Evolutionary conservation across 371 early-diverging fungal species (phyloP), one percentile per base, ranked within the genome.

Genomic region (Mortierella sp.): DNA sequence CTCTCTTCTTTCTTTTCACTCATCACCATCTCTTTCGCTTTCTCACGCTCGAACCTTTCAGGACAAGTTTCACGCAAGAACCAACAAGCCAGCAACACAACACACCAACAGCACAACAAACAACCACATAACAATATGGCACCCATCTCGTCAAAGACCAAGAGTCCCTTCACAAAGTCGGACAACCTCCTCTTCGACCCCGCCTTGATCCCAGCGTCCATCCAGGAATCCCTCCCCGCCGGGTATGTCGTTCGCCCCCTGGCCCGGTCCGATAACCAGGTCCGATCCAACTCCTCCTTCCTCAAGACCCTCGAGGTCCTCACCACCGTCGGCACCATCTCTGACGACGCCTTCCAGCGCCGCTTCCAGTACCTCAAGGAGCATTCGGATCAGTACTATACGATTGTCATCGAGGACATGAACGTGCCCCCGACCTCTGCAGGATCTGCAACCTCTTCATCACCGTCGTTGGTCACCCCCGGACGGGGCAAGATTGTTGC

Each of bases 211-310:
- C 95, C 95, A 27, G 90, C 92, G 32, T 90, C 94, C 71, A 94
- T 97, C 14, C 94, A 93, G 80, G 90, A 91, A 2, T 77, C 86
- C 38, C 90, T 99, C 54, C 97, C 97, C 43, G 87, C 90, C 5
- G 97, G 96, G 51, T 96, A 96, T 85, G 91, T 91, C 1, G 84
- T 98, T 63, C 92, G 99, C 21, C 96, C 99, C 14, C 92, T 99
- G 24, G 91, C 93, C 60, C 83, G 91, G 7, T 91, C 91, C 29
- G 99, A 99, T 87, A 98, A 94, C 89, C 82, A 82, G 38, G 60
- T 82, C 70, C 80, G 87, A 38, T 75, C 82, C 75, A 97, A 96
- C 78, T 89, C 92, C 29, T 94, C 94, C 16, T 86, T 86, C 80
- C 87, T 86, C 82, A 82, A 82, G 82, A 86, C 87, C 21, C 82